phyloP scores from a whole-genome alignment of 345 rosid genomes.

The Angophora floribunda region DNA sequence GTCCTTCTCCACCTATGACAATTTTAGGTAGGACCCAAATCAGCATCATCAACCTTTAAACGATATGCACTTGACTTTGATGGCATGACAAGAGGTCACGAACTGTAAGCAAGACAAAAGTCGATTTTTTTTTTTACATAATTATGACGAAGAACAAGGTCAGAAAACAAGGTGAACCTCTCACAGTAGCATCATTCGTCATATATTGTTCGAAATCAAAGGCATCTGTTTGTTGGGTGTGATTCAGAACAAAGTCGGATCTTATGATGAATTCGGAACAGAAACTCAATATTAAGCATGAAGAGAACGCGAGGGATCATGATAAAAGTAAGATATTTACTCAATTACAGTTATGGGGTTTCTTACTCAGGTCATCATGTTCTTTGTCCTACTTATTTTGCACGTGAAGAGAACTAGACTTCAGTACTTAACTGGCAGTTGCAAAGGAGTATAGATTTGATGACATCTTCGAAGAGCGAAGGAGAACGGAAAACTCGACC shows the following conservation, averaged over 20 bases:
- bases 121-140: not conserved
- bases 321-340: not conserved
- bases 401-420: not conserved
- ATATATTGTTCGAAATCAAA: not conserved
- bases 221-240: not conserved
- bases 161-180: not conserved
- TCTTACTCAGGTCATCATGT: not conserved
- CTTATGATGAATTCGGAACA: not conserved
- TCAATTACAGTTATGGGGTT: not conserved
- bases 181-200: not conserved
- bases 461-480: conserved; percentile 39
- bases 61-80: not conserved
- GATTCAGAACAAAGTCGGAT: not conserved
- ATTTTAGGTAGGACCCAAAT: not conserved
- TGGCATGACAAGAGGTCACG: not conserved
- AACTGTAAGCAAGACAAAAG: not conserved
- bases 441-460: conserved; percentile 42
- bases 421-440: conserved; percentile 10
- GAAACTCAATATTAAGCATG: not conserved
- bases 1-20: conserved; percentile 27
- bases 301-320: not conserved
- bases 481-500: conserved; percentile 45
- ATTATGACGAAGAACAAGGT: not conserved
- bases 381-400: not conserved
- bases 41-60: not conserved